These are phyloP conservation scores for Willaertia magna DNA, from an alignment of 208 protist species.

Conservation along the genomic window DNA sequence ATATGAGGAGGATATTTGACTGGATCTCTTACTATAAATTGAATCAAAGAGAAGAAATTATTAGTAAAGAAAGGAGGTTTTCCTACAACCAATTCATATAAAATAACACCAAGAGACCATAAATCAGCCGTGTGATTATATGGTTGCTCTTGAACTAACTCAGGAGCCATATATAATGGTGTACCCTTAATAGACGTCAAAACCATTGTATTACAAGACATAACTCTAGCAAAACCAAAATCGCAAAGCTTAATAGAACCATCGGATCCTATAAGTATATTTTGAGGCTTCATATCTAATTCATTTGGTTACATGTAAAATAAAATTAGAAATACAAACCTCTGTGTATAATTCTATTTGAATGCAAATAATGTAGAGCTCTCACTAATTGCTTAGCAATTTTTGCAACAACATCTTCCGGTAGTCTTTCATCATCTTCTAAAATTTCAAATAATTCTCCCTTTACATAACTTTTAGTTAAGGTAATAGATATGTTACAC, in stretches of 20 bases:
- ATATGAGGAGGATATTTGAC: conserved; percentile 73
- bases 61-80: conserved; percentile 89
- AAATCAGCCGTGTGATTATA: conserved; percentile 87
- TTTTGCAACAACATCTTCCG: conserved; percentile 65
- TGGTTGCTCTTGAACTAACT: conserved; percentile 77
- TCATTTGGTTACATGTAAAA: conserved; percentile 32
- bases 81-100: conserved; percentile 91
- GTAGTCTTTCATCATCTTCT: conserved; percentile 68
- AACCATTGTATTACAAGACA: conserved; percentile 83
- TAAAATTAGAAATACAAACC: conserved; percentile 27
- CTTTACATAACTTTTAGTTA: too few species aligned
- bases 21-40: conserved; percentile 77
- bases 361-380: conserved; percentile 91
- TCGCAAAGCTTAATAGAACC: conserved; percentile 89
- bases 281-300: conserved; percentile 77
- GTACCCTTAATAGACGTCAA: conserved; percentile 87
- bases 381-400: conserved; percentile 87
- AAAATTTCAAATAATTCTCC: conserved; percentile 83
- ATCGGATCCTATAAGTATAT: conserved; percentile 86
- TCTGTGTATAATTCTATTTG: conserved; percentile 89
- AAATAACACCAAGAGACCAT: conserved; percentile 93
- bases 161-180: conserved; percentile 90
- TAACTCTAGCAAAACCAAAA: conserved; percentile 91
- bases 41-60: conserved; percentile 80
- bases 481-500: too few species aligned